phyloP scores from a whole-genome alignment of 2,329 filamentous ascomycete genomes.

The Cordyceps cateniannulata region DNA sequence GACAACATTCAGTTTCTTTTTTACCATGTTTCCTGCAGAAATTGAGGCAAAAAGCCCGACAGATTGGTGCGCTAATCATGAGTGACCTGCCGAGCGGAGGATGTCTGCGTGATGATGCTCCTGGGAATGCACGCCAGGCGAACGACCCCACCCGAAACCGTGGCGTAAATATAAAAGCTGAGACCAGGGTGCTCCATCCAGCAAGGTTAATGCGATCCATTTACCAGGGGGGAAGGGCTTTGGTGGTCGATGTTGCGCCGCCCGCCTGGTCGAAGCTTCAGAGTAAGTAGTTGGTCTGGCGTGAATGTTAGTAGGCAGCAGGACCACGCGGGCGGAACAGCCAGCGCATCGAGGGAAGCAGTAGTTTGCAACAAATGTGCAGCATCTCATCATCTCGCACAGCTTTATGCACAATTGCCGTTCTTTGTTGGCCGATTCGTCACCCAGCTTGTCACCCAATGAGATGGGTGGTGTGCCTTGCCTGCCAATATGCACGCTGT shows the following conservation, averaged over 20 bases:
- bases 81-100: slow-evolving; percentile 5
- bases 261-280: background rate
- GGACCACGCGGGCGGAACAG: background rate
- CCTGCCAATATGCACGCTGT: background rate
- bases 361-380: background rate
- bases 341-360: background rate
- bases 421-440: background rate
- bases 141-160: background rate
- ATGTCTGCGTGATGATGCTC: slow-evolving; percentile 11
- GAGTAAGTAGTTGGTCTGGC: background rate
- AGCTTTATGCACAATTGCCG: background rate
- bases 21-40: background rate
- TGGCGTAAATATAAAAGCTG: slow-evolving; percentile 1
- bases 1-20: background rate
- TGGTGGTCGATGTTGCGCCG: background rate
- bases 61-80: slow-evolving; percentile 8
- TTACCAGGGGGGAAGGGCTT: background rate
- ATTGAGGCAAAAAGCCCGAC: background rate
- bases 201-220: background rate
- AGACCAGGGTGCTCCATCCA: background rate
- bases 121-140: background rate
- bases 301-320: slow-evolving; percentile 4
- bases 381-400: background rate
- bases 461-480: slow-evolving; percentile 2
- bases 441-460: background rate